phyloP scores from a whole-genome alignment of 139 green algal genomes.

The Micromonas commoda region DNA sequence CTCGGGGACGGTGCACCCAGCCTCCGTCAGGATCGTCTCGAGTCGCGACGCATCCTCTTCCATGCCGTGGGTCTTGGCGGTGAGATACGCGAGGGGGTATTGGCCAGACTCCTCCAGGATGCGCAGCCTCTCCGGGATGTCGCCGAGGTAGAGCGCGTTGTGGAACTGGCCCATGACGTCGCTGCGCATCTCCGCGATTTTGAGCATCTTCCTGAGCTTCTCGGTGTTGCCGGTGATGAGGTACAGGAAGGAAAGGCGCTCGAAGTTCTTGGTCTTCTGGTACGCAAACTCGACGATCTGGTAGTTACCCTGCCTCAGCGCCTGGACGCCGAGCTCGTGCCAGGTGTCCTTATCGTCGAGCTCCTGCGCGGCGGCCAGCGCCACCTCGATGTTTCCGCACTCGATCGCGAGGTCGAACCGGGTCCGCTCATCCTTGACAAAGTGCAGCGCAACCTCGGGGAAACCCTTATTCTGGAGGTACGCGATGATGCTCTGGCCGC shows the following conservation, averaged over 20 bases:
- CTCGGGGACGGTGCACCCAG: conserved; percentile 49
- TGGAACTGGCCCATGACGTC: conserved; percentile 95
- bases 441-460: conserved; percentile 95
- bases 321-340: conserved; percentile 82
- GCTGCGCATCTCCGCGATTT: conserved; percentile 91
- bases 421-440: conserved; percentile 79
- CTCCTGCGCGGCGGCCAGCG: conserved; percentile 81
- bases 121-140: conserved; percentile 58
- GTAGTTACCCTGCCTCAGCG: conserved; percentile 87
- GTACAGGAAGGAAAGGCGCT: conserved; percentile 98
- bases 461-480: conserved; percentile 98
- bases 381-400: conserved; percentile 96
- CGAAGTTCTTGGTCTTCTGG: conserved; percentile 97
- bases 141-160: conserved; percentile 93
- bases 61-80: conserved; percentile 78
- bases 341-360: conserved; percentile 95
- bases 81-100: conserved; percentile 82
- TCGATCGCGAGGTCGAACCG: conserved; percentile 93
- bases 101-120: conserved; percentile 90
- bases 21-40: conserved; percentile 34
- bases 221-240: conserved; percentile 93
- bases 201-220: conserved; percentile 93
- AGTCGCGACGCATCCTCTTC: conserved; percentile 45
- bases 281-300: conserved; percentile 98
- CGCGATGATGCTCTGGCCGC: conserved; percentile 92